phyloP scores from a whole-genome alignment of 2,329 filamentous ascomycete species.

The Scopulariopsis brevicaulis region DNA sequence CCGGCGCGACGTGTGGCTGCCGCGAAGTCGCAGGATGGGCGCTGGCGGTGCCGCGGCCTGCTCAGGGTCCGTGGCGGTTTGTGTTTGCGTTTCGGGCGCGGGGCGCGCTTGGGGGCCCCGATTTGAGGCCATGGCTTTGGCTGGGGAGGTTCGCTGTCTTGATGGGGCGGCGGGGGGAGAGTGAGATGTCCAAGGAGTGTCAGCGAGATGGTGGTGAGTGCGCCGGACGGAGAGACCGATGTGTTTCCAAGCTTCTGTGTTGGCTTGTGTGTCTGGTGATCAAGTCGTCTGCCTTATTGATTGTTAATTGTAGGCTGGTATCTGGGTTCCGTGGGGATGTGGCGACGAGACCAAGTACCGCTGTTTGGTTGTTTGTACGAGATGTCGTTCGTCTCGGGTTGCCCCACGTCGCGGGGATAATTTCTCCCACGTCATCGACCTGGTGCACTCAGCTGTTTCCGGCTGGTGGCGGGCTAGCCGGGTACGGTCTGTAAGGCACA shows the following conservation, averaged over 20 bases:
- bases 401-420: background rate
- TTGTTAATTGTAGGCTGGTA: too few relatives aligned
- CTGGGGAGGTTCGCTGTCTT: background rate
- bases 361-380: too few relatives aligned
- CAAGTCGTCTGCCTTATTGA: too few relatives aligned
- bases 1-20: slow-evolving; percentile 35
- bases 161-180: background rate
- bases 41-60: background rate
- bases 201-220: background rate
- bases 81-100: background rate
- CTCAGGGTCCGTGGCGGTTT: background rate
- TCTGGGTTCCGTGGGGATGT: too few relatives aligned
- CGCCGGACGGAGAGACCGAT: too few relatives aligned
- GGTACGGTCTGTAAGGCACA: background rate
- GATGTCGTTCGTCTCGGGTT: background rate
- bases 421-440: background rate
- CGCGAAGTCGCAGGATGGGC: slow-evolving; percentile 38
- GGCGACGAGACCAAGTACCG: too few relatives aligned
- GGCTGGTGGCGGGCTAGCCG: background rate
- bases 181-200: background rate
- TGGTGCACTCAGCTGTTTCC: background rate
- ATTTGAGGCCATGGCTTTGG: background rate
- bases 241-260: too few relatives aligned
- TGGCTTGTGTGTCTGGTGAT: too few relatives aligned
- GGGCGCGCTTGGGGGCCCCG: background rate